Conservation (phyloP, 495 filamentous ascomycete species). For the Lichenothelia convexa region DNA sequence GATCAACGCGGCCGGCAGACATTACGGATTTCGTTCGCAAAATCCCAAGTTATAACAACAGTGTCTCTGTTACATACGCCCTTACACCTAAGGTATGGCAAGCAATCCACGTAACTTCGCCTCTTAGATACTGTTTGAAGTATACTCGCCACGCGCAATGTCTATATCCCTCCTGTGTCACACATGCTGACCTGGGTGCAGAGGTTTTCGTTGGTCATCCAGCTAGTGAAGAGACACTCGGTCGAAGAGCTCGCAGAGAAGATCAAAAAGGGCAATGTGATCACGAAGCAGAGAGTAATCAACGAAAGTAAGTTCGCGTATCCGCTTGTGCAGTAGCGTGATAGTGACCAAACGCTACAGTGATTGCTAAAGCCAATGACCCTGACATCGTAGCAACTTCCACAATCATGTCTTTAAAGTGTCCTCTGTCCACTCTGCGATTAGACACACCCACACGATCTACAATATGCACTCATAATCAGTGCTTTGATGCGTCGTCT, state of each 20-base stretch:
- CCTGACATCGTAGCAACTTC: conserved; percentile 76
- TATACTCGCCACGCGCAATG: too few relatives aligned
- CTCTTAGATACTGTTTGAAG: too few relatives aligned
- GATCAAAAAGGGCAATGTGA: conserved; percentile 47
- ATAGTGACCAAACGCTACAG: conserved; percentile 23
- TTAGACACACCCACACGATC: conserved; percentile 68
- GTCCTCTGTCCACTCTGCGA: conserved; percentile 69
- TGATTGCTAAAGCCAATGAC: conserved; percentile 66
- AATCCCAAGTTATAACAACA: conserved; percentile 50
- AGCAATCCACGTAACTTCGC: too few relatives aligned
- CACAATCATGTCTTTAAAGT: conserved; percentile 75
- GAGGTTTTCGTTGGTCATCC: conserved; percentile 59
- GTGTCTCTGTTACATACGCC: conserved; percentile 74
- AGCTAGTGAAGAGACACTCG: conserved; percentile 53
- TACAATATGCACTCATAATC: conserved; percentile 65
- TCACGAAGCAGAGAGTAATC: conserved; percentile 64
- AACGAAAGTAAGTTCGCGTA: conserved; percentile 49
- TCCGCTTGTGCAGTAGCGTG: not conserved
- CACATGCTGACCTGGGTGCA: conserved; percentile 15
- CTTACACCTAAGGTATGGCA: conserved; percentile 58
- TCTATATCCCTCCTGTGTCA: too few relatives aligned
- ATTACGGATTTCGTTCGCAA: conserved; percentile 61
- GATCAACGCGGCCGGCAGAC: conserved; percentile 81
- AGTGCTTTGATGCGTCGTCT: conserved; percentile 88
- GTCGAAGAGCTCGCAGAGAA: conserved; percentile 52